phyloP scores from a whole-genome alignment of 2,329 filamentous ascomycete genomes.

The Xylariaceae sp. region DNA sequence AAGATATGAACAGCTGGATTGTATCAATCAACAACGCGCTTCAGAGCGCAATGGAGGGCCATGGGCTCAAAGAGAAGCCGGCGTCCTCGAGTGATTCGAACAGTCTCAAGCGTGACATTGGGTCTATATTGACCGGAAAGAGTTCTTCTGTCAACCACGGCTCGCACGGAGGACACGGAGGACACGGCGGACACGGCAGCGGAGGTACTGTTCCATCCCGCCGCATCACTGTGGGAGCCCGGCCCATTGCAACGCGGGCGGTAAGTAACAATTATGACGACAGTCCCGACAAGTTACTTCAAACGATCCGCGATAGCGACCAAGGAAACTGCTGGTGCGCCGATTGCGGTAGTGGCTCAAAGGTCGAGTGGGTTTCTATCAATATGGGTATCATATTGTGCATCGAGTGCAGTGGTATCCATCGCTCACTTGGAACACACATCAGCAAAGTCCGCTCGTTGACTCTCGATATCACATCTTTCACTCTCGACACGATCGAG shows the following conservation, averaged over 20 bases:
- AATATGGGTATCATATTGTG: slow-evolving; percentile 94
- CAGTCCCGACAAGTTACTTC: slow-evolving; percentile 77
- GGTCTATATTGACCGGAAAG: slow-evolving; percentile 88
- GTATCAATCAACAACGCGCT: slow-evolving; percentile 92
- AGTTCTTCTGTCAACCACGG: slow-evolving; percentile 60
- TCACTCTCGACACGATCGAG: slow-evolving; percentile 95
- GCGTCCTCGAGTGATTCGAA: slow-evolving; percentile 43
- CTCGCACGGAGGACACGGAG: slow-evolving; percentile 48
- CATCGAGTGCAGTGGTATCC: slow-evolving; percentile 97
- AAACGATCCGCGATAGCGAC: slow-evolving; percentile 82
- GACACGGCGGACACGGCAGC: slow-evolving; percentile 46
- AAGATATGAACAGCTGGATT: slow-evolving; percentile 98
- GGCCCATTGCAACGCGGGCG: slow-evolving; percentile 65
- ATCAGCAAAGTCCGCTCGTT: slow-evolving; percentile 96
- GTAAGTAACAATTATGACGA: slow-evolving; percentile 72
- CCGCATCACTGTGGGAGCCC: slow-evolving; percentile 85
- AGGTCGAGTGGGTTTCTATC: slow-evolving; percentile 98
- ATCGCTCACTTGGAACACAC: slow-evolving; percentile 91
- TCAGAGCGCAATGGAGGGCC: slow-evolving; percentile 89
- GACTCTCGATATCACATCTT: slow-evolving; percentile 91
- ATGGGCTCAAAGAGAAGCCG: slow-evolving; percentile 53
- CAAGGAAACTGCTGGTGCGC: slow-evolving; percentile 92
- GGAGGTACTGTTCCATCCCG: slow-evolving; percentile 57
- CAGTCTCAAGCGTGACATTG: slow-evolving; percentile 76
- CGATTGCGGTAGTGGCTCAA: slow-evolving; percentile 84